Evolutionary conservation across 495 filamentous ascomycete species (phyloP).

Genomic region (Aspergillus baeticus): DNA sequence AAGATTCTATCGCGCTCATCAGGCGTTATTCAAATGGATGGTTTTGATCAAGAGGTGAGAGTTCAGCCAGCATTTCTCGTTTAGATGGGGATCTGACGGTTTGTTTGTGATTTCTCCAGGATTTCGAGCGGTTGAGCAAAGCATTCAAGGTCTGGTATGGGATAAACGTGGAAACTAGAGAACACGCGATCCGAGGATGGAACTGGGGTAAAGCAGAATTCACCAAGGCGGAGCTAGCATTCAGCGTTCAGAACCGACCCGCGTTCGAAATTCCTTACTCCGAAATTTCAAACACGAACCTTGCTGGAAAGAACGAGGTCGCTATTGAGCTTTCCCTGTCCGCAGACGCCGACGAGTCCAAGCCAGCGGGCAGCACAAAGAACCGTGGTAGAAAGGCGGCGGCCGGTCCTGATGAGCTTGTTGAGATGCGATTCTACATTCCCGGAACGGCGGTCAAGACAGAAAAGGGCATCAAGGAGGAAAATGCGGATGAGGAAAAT

Average conservation of each 20-base stretch:
- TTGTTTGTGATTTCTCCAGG: conserved; percentile 45
- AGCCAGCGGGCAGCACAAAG: conserved; percentile 69
- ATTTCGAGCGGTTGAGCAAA: conserved; percentile 84
- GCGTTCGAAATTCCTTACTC: conserved; percentile 97
- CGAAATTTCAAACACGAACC: conserved; percentile 96
- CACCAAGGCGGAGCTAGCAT: conserved; percentile 87
- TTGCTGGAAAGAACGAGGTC: conserved; percentile 97
- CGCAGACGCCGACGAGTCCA: conserved; percentile 64
- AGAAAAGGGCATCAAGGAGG: conserved; percentile 56
- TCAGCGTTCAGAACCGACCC: conserved; percentile 95
- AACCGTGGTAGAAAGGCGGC: conserved; percentile 84
- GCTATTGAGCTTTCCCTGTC: conserved; percentile 89
- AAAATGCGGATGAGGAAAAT: conserved; percentile 69
- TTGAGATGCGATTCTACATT: conserved; percentile 99
- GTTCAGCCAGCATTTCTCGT: background rate
- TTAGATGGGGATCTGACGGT: background rate
- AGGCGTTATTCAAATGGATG: conserved; percentile 90
- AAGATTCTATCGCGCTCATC: conserved; percentile 82
- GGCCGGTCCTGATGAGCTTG: conserved; percentile 85
- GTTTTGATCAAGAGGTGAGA: conserved; percentile 84
- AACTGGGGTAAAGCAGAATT: conserved; percentile 99
- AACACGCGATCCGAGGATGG: conserved; percentile 95
- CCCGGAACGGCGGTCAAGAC: conserved; percentile 87
- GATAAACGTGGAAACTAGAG: conserved; percentile 83
- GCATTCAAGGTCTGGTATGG: conserved; percentile 97